Evolutionary conservation across 495 filamentous ascomycete genomes (phyloP), one percentile per base, ranked within the genome.

Genomic region (Hypoxylon rickii): DNA sequence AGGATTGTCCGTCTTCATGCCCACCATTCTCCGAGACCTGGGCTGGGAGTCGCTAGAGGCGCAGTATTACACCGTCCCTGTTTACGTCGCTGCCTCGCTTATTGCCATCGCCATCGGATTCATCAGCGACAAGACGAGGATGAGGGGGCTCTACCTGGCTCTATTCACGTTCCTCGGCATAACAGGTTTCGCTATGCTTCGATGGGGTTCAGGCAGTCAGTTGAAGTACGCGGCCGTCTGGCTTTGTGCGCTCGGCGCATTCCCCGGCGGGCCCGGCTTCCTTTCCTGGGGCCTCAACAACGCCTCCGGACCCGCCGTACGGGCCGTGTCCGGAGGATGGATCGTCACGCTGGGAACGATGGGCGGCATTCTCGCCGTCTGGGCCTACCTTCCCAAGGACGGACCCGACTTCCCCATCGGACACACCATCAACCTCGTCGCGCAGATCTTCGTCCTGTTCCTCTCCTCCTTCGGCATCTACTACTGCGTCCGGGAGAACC

Each of bases 71-170:
- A 76, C 76, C 26, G 76, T 79, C n/a, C 80, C 78, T 12, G 78
- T 78, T 1, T 83, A 83, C 37, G 75, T 76, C 0, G 62, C 61
- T 17, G 79, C 83, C 6, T 82, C 82, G 37, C 38, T 81, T 6
- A 70, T 85, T 3, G 82, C 84, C 8, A 74, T 88, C 15, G 67
- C 47, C n/a, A 69, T 83, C n/a, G 83, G 82, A 6, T 84, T 74
- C 50, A 43, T 75, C 50, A 81, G 80, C 24, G 86, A 90, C 65
- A 77, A 79, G 31, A 78, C 73, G 5, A 73, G 75, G 20, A 76
- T 82, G 65, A 78, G 87, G 20, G 91, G 89, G 0, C 69, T 90
- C 13, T 91, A 70, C 48, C 70, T 77, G 0, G 69, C 76, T 4
- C 24, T 50, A 0, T 80, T 78, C 51, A 66, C 75, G 12, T 53